Evolutionary conservation across 257 asterid genomes (phyloP).

Genomic region (Dorcoceras hygrometricum): DNA sequence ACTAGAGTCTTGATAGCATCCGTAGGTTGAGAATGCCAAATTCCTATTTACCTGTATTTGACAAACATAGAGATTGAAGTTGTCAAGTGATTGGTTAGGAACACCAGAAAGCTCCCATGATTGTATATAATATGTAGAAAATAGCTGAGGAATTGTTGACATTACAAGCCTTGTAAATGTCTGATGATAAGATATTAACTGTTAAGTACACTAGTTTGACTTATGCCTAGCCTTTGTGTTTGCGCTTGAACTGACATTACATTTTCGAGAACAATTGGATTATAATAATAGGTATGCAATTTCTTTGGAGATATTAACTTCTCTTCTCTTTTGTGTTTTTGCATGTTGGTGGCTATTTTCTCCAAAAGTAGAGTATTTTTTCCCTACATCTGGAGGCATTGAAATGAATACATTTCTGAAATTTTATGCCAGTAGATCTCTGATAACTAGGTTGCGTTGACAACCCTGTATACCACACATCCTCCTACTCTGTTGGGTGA

Average conservation of each 20-base stretch:
- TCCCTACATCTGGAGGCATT: no score
- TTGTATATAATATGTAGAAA: not conserved
- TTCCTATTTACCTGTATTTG: not conserved
- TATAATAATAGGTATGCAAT: no score
- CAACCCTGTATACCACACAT: no score
- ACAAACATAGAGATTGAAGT: not conserved
- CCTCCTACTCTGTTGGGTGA: no score
- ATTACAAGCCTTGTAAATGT: not conserved
- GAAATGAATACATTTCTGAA: no score
- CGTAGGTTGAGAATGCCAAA: not conserved
- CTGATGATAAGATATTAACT: not conserved
- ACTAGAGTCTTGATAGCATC: not conserved
- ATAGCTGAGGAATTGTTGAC: not conserved
- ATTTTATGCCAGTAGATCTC: no score
- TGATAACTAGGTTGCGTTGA: no score
- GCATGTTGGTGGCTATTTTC: no score
- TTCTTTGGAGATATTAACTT: no score
- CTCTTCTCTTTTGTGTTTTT: no score
- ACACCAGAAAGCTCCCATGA: not conserved
- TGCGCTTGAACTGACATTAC: not conserved
- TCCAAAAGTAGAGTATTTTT: no score
- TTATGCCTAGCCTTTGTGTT: not conserved
- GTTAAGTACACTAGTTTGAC: not conserved
- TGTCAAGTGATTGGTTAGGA: not conserved
- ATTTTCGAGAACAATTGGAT: not conserved